Evolutionary conservation across 2,329 filamentous ascomycete genomes (phyloP).

Genomic region (Trichoderma sp.): DNA sequence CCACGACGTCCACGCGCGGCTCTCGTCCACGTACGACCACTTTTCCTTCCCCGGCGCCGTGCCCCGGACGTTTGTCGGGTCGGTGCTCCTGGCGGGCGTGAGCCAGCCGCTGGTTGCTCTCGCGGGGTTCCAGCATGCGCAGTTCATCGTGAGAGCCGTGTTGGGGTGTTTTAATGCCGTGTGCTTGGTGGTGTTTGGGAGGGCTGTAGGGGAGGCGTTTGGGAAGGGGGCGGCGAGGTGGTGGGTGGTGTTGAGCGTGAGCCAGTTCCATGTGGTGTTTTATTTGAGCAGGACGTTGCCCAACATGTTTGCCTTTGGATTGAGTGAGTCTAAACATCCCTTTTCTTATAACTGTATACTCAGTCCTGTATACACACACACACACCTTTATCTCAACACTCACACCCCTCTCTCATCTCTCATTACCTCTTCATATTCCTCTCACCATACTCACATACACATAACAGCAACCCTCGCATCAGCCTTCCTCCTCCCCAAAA

Average conservation of each 20-base stretch:
- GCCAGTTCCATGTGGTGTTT: constrained; percentile 90
- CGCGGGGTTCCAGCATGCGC: constrained; percentile 56
- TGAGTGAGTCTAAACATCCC: constrained; percentile 62
- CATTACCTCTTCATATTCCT: neutral
- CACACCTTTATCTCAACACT: neutral
- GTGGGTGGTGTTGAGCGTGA: constrained; percentile 76
- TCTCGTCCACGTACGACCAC: constrained; percentile 78
- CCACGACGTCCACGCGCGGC: constrained; percentile 50
- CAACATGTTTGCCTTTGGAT: constrained; percentile 92
- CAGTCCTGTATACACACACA: neutral
- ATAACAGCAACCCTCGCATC: constrained; percentile 65
- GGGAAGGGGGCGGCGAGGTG: constrained; percentile 71
- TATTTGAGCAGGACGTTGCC: constrained; percentile 90
- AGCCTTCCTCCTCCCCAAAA: constrained; percentile 45
- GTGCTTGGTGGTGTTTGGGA: constrained; percentile 66
- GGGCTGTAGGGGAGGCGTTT: constrained; percentile 64
- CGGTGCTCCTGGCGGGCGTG: constrained; percentile 73
- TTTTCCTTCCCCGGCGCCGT: constrained; percentile 88
- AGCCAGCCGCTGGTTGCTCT: constrained; percentile 65
- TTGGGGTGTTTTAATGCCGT: constrained; percentile 75
- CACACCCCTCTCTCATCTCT: neutral
- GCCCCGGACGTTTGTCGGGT: constrained; percentile 85
- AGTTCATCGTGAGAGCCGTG: constrained; percentile 69
- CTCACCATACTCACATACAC: neutral
- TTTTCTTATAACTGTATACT: neutral